Percentiles rank a stretch among this genome's conserved stretches.
Conservation (phyloP, 1,139 yeast genomes). For the Petasospora fabianii region DNA sequence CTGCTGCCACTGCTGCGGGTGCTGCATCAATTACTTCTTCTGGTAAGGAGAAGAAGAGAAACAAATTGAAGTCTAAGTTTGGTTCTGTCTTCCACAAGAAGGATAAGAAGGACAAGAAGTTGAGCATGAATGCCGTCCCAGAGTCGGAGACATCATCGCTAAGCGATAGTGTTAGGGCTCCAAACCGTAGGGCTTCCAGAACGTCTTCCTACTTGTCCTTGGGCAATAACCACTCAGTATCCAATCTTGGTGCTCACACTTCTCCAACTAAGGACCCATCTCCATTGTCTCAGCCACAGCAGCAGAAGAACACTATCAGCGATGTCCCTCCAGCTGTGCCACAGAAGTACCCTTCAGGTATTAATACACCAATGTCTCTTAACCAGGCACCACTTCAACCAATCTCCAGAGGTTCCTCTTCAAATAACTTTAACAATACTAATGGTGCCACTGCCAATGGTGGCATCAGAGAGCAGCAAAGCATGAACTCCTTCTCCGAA, state of each 20-base stretch:
- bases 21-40: conserved; percentile 7
- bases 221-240: conserved; percentile 10
- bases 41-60: conserved; percentile 25
- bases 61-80: conserved; percentile 65
- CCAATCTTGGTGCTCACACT: conserved; percentile 7
- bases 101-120: conserved; percentile 34
- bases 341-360: conserved; percentile 9
- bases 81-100: conserved; percentile 82
- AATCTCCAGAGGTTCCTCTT: conserved; percentile 19
- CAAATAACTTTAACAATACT: conserved; percentile 3
- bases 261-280: conserved; percentile 13
- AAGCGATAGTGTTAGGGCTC: conserved; percentile 13
- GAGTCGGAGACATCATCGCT: conserved; percentile 27
- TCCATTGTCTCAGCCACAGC: conserved; percentile 8
- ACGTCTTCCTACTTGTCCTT: conserved; percentile 21
- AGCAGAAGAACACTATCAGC: background rate
- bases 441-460: background rate
- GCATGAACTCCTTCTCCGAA: conserved; percentile 17
- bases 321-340: conserved; percentile 16
- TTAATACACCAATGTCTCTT: conserved; percentile 19
- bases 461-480: conserved; percentile 5
- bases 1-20: conserved; percentile 14
- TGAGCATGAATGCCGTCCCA: conserved; percentile 15
- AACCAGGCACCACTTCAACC: conserved; percentile 28
- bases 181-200: conserved; percentile 19